phyloP scores from a whole-genome alignment of 805 yeast genomes.

The Grigorovia yakushimaensis region DNA sequence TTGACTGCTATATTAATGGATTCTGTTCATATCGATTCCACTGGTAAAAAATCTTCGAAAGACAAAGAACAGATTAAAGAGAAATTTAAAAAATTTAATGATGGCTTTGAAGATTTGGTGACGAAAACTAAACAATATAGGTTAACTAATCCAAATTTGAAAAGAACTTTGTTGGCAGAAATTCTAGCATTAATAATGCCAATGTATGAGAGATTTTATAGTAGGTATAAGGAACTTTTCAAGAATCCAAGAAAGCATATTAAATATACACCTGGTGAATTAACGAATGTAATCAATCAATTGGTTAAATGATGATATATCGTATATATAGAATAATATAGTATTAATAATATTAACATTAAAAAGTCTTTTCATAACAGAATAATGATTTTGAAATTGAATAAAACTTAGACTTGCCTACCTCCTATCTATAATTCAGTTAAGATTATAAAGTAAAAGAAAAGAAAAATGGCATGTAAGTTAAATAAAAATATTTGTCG shows the following conservation, averaged over 20 bases:
- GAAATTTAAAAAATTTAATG: slow-evolving; percentile 71
- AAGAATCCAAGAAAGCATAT: slow-evolving; percentile 31
- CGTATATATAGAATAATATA: too few relatives aligned
- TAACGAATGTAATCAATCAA: slow-evolving; percentile 21
- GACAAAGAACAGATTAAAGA: slow-evolving; percentile 80
- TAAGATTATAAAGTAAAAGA: too few relatives aligned
- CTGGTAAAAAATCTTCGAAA: slow-evolving; percentile 49
- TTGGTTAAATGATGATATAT: slow-evolving; percentile 11
- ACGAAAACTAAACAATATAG: slow-evolving; percentile 54
- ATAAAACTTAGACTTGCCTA: too few relatives aligned
- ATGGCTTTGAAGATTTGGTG: slow-evolving; percentile 69
- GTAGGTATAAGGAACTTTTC: slow-evolving; percentile 38
- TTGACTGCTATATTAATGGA: slow-evolving; percentile 72
- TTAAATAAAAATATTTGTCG: too few relatives aligned
- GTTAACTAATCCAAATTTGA: slow-evolving; percentile 57
- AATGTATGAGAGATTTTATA: slow-evolving; percentile 75
- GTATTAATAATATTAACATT: too few relatives aligned
- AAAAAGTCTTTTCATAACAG: too few relatives aligned
- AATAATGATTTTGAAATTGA: too few relatives aligned
- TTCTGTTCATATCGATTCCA: slow-evolving; percentile 49
- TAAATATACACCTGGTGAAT: slow-evolving; percentile 27
- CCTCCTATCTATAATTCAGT: too few relatives aligned
- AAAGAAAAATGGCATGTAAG: too few relatives aligned
- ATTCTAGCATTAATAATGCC: slow-evolving; percentile 65
- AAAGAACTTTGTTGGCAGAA: slow-evolving; percentile 56